Conservation (phyloP, 371 early-diverging fungal species). For the Thermomucor indicae-seudaticae region DNA sequence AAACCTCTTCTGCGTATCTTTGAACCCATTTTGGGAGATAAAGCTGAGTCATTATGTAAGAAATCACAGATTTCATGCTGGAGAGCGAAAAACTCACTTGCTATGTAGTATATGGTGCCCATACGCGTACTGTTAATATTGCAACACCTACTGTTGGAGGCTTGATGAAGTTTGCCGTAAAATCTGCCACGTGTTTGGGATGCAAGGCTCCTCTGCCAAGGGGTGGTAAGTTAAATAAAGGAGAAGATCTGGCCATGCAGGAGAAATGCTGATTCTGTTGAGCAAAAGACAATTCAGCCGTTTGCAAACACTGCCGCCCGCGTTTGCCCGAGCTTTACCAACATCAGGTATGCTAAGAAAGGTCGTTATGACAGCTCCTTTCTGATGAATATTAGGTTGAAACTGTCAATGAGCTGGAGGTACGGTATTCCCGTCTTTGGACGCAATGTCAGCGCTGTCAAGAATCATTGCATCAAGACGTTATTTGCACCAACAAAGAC, state of each 20-base stretch:
- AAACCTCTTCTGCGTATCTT: slow-evolving; percentile 98
- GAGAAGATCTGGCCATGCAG: too few relatives aligned
- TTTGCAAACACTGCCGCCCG: slow-evolving; percentile 78
- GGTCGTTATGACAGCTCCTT: neutral
- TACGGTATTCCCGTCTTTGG: slow-evolving; percentile 90
- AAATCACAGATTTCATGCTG: neutral
- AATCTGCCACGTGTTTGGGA: slow-evolving; percentile 88
- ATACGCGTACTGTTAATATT: slow-evolving; percentile 86
- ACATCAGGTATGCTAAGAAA: slow-evolving; percentile 43
- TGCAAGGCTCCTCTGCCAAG: slow-evolving; percentile 89
- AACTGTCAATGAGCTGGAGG: slow-evolving; percentile 71
- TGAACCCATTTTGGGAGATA: slow-evolving; percentile 97
- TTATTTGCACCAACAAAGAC: slow-evolving; percentile 97
- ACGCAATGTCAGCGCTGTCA: slow-evolving; percentile 99
- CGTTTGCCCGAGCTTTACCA: slow-evolving; percentile 76
- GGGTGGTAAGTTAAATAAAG: slow-evolving; percentile 64
- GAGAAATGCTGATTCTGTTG: neutral
- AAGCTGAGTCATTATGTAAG: slow-evolving; percentile 73
- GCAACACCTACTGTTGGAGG: slow-evolving; percentile 89
- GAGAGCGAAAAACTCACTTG: neutral
- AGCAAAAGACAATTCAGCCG: slow-evolving; percentile 50
- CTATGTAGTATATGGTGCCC: slow-evolving; percentile 76
- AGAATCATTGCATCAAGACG: slow-evolving; percentile 95
- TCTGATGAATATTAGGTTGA: slow-evolving; percentile 21
- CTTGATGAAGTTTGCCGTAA: slow-evolving; percentile 92